Percentiles rank a stretch among this genome's conserved stretches.
These are phyloP conservation scores for Bryopsis sp. DNA, from an alignment of 139 green algal species.

Conservation along the genomic window DNA sequence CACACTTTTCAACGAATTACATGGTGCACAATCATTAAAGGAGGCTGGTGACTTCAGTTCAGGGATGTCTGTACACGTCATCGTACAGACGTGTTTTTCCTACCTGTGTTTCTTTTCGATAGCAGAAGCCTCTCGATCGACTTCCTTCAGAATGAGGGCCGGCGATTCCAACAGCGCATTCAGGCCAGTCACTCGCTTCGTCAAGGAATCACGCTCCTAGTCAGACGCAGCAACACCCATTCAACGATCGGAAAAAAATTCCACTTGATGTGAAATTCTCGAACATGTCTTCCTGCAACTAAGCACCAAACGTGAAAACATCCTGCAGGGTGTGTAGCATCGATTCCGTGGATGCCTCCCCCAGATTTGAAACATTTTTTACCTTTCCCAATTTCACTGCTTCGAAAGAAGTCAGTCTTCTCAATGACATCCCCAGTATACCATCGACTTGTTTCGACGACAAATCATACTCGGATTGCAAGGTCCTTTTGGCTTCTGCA, in stretches of 20 bases:
- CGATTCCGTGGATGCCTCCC: no score
- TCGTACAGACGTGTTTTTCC: no score
- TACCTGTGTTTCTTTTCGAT: background rate
- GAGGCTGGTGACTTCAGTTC: no score
- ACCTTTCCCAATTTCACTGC: background rate
- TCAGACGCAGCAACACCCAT: no score
- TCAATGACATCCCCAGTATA: slow-evolving; percentile 7
- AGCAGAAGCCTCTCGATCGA: background rate
- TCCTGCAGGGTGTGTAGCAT: no score
- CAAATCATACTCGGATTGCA: background rate
- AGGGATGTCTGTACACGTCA: no score
- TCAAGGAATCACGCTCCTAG: background rate
- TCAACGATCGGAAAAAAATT: no score
- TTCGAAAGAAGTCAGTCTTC: slow-evolving; percentile 2
- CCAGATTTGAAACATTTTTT: slow-evolving; percentile 9
- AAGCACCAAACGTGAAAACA: no score
- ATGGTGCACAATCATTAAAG: no score
- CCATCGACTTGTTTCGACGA: background rate
- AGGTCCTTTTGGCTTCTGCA: background rate
- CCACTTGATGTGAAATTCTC: no score
- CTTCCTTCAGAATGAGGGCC: background rate
- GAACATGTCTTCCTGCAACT: no score
- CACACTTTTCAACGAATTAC: no score
- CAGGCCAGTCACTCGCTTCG: background rate
- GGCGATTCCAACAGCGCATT: background rate